phyloP scores from a whole-genome alignment of 2,329 filamentous ascomycete species.

The Aspergillus amoenus region DNA sequence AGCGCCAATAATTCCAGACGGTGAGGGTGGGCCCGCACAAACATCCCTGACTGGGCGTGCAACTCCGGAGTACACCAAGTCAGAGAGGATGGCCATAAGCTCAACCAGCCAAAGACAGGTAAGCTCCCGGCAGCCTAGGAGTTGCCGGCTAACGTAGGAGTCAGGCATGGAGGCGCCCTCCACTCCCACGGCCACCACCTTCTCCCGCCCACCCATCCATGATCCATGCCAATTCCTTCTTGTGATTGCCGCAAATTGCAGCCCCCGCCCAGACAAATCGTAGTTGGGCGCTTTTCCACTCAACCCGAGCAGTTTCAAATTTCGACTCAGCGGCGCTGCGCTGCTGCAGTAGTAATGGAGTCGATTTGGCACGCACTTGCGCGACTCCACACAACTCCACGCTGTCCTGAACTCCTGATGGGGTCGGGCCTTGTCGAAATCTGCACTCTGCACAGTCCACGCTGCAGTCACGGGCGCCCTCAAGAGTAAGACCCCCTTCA shows the following conservation, averaged over 20 bases:
- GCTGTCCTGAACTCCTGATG: not conserved
- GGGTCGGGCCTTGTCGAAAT: not conserved
- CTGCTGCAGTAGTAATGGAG: too few species aligned
- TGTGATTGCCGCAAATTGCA: not conserved
- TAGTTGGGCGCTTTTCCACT: not conserved
- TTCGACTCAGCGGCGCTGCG: slow-evolving; percentile 8
- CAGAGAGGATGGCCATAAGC: slow-evolving; percentile 18
- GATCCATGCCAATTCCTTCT: not conserved
- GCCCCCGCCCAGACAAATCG: slow-evolving; percentile 8
- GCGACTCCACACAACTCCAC: slow-evolving; percentile 3
- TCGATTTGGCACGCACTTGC: slow-evolving; percentile 19
- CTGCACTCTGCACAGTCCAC: not conserved
- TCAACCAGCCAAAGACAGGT: slow-evolving; percentile 23
- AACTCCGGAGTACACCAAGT: slow-evolving; percentile 2
- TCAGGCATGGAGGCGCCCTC: slow-evolving; percentile 22
- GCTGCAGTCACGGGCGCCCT: not conserved
- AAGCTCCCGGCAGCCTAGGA: slow-evolving; percentile 20
- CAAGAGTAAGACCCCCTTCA: not conserved
- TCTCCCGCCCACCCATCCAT: slow-evolving; percentile 17
- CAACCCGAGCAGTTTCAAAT: slow-evolving; percentile 9
- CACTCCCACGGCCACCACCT: slow-evolving; percentile 14
- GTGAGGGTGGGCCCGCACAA: slow-evolving; percentile 17
- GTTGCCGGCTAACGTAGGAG: slow-evolving; percentile 1
- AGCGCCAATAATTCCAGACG: slow-evolving; percentile 20
- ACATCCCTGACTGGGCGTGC: slow-evolving; percentile 24